A percentile compares a stretch with the other conserved stretches of the same genome.
phyloP scores from a whole-genome alignment of 1,284 basidiomycete species.

The Erythrobasidium hasegawianum region DNA sequence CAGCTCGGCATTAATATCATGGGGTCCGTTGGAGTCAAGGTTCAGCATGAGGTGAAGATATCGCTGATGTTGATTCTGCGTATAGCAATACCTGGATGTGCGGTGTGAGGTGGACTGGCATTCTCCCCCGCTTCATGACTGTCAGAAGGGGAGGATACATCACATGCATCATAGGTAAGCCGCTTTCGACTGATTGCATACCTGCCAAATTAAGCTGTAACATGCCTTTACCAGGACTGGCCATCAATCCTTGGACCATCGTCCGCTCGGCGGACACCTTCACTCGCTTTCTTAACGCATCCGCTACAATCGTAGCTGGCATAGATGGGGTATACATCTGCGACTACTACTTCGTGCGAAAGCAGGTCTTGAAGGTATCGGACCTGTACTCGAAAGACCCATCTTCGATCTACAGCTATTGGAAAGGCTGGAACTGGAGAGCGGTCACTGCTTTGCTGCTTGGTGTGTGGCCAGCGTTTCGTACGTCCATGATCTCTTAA shows the following conservation, averaged over 20 bases:
- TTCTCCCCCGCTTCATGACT: slow-evolving; percentile 19
- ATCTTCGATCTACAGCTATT: slow-evolving; percentile 20
- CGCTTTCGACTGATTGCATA: not conserved
- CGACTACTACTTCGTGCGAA: slow-evolving; percentile 51
- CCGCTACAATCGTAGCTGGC: slow-evolving; percentile 9
- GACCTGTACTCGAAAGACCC: slow-evolving; percentile 43
- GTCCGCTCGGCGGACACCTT: not conserved
- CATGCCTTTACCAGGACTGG: slow-evolving; percentile 9
- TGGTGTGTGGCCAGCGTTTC: not conserved
- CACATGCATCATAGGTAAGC: not conserved
- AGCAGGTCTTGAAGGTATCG: slow-evolving; percentile 48
- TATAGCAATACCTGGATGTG: slow-evolving; percentile 19
- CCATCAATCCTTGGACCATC: slow-evolving; percentile 31
- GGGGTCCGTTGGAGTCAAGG: not conserved
- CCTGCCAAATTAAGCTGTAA: not conserved
- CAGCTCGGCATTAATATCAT: slow-evolving; percentile 52
- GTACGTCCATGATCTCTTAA: not conserved
- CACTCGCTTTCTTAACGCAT: slow-evolving; percentile 21
- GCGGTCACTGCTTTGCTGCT: not conserved
- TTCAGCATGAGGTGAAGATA: not conserved
- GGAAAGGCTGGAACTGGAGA: slow-evolving; percentile 13
- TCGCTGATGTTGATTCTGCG: not conserved
- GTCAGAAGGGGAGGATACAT: slow-evolving; percentile 33
- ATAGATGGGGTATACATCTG: slow-evolving; percentile 42
- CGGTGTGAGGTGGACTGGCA: slow-evolving; percentile 44